Percentiles rank a stretch among this genome's conserved stretches.
These are phyloP conservation scores for Thalassiosira mediterranea DNA, from an alignment of 352 stramenopile genomes.

Conservation along the genomic window DNA sequence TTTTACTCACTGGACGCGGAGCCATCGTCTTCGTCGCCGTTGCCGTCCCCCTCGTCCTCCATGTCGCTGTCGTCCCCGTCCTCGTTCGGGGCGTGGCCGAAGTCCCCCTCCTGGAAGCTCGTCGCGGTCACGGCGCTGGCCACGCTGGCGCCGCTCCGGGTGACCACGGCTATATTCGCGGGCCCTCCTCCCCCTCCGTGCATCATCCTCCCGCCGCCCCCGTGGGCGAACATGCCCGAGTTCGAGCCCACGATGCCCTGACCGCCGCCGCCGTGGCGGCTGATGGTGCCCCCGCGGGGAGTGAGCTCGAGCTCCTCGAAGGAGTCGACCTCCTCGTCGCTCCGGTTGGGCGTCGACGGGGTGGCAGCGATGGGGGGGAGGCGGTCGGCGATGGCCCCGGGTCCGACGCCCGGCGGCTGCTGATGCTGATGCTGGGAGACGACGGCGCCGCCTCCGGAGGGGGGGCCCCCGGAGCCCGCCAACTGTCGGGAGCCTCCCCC, in stretches of 20 bases:
- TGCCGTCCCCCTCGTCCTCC: conserved; percentile 43
- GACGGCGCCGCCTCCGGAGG: neutral
- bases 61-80: conserved; percentile 43
- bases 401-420: conserved; percentile 17
- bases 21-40: conserved; percentile 50
- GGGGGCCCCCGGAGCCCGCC: too few species aligned
- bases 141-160: conserved; percentile 54
- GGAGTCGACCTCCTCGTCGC: conserved; percentile 53
- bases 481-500: too few species aligned
- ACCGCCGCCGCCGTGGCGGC: conserved; percentile 6
- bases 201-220: conserved; percentile 7
- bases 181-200: conserved; percentile 36
- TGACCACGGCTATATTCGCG: conserved; percentile 59
- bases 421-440: conserved; percentile 41
- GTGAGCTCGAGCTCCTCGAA: conserved; percentile 58
- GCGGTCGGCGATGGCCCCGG: conserved; percentile 26
- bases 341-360: conserved; percentile 37
- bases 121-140: conserved; percentile 61
- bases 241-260: neutral
- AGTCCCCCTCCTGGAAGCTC: conserved; percentile 55
- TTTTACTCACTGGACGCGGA: conserved; percentile 59
- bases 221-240: neutral
- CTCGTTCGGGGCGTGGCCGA: conserved; percentile 27
- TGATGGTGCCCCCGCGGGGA: conserved; percentile 18
- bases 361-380: conserved; percentile 53